Evolutionary conservation across 23 red algal species (phyloP).

Genomic region (Gracilaria caudata): DNA sequence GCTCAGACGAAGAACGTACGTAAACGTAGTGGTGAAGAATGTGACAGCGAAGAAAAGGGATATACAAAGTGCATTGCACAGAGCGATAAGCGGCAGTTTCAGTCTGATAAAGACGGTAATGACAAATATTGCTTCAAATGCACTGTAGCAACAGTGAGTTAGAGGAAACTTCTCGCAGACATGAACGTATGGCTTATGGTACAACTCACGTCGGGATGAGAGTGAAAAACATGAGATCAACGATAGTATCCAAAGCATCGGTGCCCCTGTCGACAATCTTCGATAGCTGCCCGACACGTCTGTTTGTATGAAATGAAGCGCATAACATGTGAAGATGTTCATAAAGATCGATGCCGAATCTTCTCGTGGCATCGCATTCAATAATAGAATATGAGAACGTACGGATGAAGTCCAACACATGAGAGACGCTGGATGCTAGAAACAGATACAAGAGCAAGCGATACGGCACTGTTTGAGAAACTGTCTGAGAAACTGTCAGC

Average conservation of each 20-base stretch:
- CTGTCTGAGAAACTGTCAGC: background rate
- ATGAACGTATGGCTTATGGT: background rate
- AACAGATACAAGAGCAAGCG: background rate
- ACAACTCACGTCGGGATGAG: slow-evolving; percentile 77
- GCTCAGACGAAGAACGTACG: background rate
- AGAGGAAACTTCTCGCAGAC: background rate
- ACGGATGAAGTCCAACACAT: background rate
- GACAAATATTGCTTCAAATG: slow-evolving; percentile 16
- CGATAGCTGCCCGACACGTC: slow-evolving; percentile 74
- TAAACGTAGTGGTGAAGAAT: background rate
- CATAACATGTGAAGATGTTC: slow-evolving; percentile 41
- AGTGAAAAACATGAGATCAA: slow-evolving; percentile 76
- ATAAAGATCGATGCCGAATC: slow-evolving; percentile 37
- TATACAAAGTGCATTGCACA: background rate
- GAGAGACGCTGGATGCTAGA: background rate
- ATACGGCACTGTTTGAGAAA: background rate
- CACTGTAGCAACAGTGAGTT: background rate
- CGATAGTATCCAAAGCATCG: slow-evolving; percentile 67
- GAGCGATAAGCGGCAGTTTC: background rate
- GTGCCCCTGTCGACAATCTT: slow-evolving; percentile 84
- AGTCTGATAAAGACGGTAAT: slow-evolving; percentile 12
- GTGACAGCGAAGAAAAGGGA: background rate
- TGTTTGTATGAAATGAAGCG: slow-evolving; percentile 65
- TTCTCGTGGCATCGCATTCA: slow-evolving; percentile 7
- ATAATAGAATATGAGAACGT: slow-evolving; percentile 16